Base-by-base conservation (phyloP, 768 basidiomycete species). In the Serendipita vermifera region DNA sequence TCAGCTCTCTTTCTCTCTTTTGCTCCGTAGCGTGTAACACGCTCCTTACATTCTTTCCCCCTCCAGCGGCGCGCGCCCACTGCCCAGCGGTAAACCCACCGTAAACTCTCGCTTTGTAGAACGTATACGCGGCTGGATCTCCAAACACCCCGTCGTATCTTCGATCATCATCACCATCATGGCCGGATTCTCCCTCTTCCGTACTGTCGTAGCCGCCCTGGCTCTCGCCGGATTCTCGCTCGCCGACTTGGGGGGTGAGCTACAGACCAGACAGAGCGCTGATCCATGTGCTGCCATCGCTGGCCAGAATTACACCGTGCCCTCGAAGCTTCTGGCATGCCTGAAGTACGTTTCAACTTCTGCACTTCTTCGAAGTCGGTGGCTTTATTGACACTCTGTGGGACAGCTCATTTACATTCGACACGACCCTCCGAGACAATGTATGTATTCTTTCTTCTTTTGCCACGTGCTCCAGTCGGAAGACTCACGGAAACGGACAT, bases 271-370 rank as follows among this genome's bases (percentile, higher is more conserved):
- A 2, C 46, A 51, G 31, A 26, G 17, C 4, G 36, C 58, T 11
- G 78, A 80, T 60, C 76, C 76, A 0, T 81, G 80, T 60, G 72
- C 74, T 17, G 67, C 62, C 9, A 77, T 82, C 59, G 75, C 74
- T 55, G 75, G 76, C 33, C 68, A 75, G 66, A 76, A 70, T 67
- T 81, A 79, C 78, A 76, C 75, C 27, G 66, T 75, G 7, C 79
- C 81, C 2, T 60, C 62, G 33, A 74, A 76, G 61, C 76, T 75
- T 5, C 69, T 79, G 27, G 73, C 73, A 14, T 81, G 80, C 64
- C 69, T 78, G 63, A 62, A 69, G 59, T 60, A 35, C 20, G 58
- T 43, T 3, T 15, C 17, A 22, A 13, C 1, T 7, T n/a, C 2
- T 13, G 24, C 11, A 22, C 36, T 20, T 1, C 9, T 2, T 43